These are phyloP conservation scores for Euphorbia tirucalli DNA, from an alignment of 345 rosid species.

Conservation along the genomic window DNA sequence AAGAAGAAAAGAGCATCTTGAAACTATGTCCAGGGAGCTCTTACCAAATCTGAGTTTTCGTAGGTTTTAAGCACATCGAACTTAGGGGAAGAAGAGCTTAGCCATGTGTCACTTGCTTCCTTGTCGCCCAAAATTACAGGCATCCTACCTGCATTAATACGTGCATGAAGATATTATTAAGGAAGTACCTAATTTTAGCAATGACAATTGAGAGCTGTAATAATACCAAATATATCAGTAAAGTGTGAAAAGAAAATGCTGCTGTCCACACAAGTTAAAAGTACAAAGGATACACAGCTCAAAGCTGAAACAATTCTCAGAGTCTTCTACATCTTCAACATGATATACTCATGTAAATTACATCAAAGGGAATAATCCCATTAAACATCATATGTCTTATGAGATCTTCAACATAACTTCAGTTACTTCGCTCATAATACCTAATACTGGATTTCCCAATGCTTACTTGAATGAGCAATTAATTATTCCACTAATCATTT, in stretches of 20 bases:
- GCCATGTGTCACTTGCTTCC: slow-evolving; percentile 65
- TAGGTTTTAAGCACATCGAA: slow-evolving; percentile 66
- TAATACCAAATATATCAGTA: not conserved
- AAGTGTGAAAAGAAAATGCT: not conserved
- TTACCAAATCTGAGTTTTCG: slow-evolving; percentile 71
- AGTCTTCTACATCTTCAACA: not conserved
- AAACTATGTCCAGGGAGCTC: not conserved
- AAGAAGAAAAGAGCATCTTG: not conserved
- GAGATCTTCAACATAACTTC: not conserved
- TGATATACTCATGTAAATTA: not conserved
- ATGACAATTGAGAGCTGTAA: not conserved
- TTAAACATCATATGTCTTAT: not conserved
- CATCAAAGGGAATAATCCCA: not conserved
- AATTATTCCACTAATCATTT: not conserved
- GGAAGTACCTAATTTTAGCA: slow-evolving; percentile 5
- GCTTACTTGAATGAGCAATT: not conserved
- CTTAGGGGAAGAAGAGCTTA: slow-evolving; percentile 50
- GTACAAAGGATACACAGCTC: too few species aligned
- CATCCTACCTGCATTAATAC: slow-evolving; percentile 65
- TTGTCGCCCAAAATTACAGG: slow-evolving; percentile 80
- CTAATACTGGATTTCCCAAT: not conserved
- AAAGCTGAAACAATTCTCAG: not conserved
- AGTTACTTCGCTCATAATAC: not conserved
- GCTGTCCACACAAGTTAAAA: too few species aligned
- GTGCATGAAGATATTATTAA: not conserved